Evolutionary conservation across 192 early-diverging fungal genomes (phyloP).

Genomic region (Podila horticola): DNA sequence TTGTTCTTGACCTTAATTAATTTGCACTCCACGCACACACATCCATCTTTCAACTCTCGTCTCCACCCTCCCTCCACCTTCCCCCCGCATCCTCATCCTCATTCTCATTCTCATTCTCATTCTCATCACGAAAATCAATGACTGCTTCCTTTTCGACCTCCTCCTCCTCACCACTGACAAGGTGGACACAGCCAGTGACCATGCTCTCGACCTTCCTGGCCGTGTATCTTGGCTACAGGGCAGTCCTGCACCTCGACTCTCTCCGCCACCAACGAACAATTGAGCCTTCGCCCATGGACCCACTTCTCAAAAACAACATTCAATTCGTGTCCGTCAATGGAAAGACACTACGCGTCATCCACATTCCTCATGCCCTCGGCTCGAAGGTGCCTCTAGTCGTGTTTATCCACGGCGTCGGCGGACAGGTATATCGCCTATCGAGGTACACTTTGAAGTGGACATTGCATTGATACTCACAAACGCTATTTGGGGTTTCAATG

Average conservation of each 20-base stretch:
- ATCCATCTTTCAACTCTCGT: no score
- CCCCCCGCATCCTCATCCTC: no score
- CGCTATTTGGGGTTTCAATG: no score
- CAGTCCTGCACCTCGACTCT: constrained; percentile 7
- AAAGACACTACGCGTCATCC: constrained; percentile 59
- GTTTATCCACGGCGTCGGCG: constrained; percentile 69
- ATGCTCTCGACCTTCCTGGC: constrained; percentile 31
- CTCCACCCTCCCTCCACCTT: no score
- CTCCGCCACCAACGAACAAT: background rate
- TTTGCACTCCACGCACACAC: no score
- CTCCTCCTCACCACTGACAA: background rate
- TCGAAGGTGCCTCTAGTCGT: constrained; percentile 63
- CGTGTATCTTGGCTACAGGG: constrained; percentile 33
- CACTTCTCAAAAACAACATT: constrained; percentile 48
- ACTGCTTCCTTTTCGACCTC: no score
- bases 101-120: no score
- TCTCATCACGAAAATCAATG: no score
- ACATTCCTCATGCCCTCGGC: constrained; percentile 64
- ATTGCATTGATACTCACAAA: no score
- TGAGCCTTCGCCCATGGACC: constrained; percentile 26
- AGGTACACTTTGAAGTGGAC: no score
- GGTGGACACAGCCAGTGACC: constrained; percentile 14
- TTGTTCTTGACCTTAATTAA: no score
- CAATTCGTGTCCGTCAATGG: constrained; percentile 60
- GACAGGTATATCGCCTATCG: constrained; percentile 53